phyloP scores from a whole-genome alignment of 2,329 filamentous ascomycete genomes.

The Grosmannia huntii region DNA sequence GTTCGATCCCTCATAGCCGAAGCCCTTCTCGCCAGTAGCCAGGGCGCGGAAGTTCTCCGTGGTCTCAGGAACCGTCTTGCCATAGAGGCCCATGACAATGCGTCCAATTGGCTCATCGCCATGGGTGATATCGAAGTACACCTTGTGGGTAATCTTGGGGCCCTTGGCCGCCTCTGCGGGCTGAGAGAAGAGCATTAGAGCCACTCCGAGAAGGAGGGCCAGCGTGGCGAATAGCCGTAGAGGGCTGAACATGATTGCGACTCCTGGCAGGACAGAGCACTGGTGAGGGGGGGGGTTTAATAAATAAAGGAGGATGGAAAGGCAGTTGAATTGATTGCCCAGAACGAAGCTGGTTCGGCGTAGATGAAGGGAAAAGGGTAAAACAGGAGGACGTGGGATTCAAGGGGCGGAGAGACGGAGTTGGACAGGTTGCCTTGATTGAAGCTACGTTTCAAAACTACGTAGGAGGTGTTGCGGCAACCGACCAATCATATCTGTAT shows the following conservation, averaged over 20 bases:
- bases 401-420: background rate
- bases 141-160: constrained; percentile 92
- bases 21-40: constrained; percentile 76
- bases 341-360: background rate
- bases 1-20: constrained; percentile 65
- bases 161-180: constrained; percentile 66
- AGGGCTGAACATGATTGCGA: constrained; percentile 53
- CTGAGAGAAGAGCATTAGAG: constrained; percentile 64
- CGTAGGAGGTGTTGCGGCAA: background rate
- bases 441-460: constrained; percentile 10
- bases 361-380: background rate
- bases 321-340: background rate
- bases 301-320: background rate
- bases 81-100: constrained; percentile 72
- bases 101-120: constrained; percentile 63
- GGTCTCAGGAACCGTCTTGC: constrained; percentile 73
- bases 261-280: background rate
- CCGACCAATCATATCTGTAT: background rate
- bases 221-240: constrained; percentile 58
- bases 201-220: constrained; percentile 63
- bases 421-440: background rate
- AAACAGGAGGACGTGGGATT: background rate
- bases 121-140: constrained; percentile 74
- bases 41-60: constrained; percentile 65
- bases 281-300: background rate